Evolutionary conservation across 2,329 filamentous ascomycete species (phyloP).

Genomic region (Xylaria sp.): DNA sequence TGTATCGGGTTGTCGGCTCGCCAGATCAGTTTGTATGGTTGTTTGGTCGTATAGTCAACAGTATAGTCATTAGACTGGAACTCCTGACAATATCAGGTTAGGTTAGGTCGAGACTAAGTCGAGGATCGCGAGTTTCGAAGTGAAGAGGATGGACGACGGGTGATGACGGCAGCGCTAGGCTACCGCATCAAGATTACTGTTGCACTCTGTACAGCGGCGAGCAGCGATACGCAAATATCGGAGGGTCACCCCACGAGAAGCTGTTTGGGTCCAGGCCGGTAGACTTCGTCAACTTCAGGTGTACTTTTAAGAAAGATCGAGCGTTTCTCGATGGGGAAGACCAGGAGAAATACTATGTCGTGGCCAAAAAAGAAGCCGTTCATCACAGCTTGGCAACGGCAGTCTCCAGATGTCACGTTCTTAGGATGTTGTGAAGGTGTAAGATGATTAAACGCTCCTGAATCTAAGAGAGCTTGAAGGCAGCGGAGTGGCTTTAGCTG

Average conservation of each 20-base stretch:
- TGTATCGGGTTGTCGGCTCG: background rate
- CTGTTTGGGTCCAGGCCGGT: background rate
- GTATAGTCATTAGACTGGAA: constrained; percentile 4
- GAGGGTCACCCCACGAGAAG: background rate
- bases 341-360: background rate
- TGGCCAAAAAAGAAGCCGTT: background rate
- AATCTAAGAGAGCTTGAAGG: constrained; percentile 10
- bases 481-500: background rate
- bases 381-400: background rate
- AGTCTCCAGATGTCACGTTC: no score
- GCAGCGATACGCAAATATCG: background rate
- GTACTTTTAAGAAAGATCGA: background rate
- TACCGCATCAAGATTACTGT: constrained; percentile 30
- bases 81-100: background rate
- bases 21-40: background rate
- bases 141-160: constrained; percentile 8
- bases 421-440: background rate
- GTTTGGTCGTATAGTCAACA: background rate
- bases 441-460: background rate
- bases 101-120: constrained; percentile 3
- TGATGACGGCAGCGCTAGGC: constrained; percentile 24
- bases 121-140: constrained; percentile 14
- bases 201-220: background rate
- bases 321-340: background rate
- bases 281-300: background rate